Percentiles rank a stretch among this genome's conserved stretches.
Conservation (phyloP, 805 yeast species). For the Candida endomychidarum region DNA sequence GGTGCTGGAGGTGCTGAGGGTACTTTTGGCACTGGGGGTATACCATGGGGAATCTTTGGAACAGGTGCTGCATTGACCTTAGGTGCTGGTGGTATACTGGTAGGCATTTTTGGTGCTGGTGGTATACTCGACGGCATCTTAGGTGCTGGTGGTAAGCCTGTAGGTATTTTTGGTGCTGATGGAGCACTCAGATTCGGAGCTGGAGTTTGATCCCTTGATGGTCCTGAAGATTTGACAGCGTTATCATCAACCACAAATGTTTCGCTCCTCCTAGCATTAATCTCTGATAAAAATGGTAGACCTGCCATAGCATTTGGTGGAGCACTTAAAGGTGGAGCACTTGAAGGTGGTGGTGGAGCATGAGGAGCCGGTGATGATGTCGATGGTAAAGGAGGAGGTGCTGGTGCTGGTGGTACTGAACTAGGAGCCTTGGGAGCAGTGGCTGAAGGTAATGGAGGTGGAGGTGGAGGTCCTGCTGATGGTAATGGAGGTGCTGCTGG, state of each 20-base stretch:
- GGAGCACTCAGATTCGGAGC: constrained; percentile 14
- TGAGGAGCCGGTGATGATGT: constrained; percentile 15
- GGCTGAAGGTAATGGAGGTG: constrained; percentile 17
- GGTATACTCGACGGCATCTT: constrained; percentile 4
- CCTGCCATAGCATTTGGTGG: constrained; percentile 22
- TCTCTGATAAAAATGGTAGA: constrained; percentile 58
- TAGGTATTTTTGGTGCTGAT: constrained; percentile 16
- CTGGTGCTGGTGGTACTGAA: constrained; percentile 10
- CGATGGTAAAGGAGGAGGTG: constrained; percentile 17
- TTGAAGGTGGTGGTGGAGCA: constrained; percentile 20
- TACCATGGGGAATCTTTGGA: constrained; percentile 1
- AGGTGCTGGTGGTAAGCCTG: constrained; percentile 16
- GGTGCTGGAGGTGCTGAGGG: constrained; percentile 17
- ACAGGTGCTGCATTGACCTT: too few relatives aligned
- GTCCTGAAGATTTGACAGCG: constrained; percentile 14
- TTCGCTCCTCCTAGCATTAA: constrained; percentile 55
- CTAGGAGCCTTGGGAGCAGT: constrained; percentile 17
- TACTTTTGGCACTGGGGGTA: constrained; percentile 22
- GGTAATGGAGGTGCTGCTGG: constrained; percentile 16
- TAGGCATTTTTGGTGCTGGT: constrained; percentile 23
- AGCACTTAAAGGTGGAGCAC: constrained; percentile 14
- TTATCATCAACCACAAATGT: constrained; percentile 45
- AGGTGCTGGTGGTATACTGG: constrained; percentile 15
- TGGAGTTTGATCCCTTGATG: constrained; percentile 11
- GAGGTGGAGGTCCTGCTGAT: not conserved